Evolutionary conservation across 1,139 yeast species (phyloP).

Genomic region (Magnusiomyces tetraspermus): DNA sequence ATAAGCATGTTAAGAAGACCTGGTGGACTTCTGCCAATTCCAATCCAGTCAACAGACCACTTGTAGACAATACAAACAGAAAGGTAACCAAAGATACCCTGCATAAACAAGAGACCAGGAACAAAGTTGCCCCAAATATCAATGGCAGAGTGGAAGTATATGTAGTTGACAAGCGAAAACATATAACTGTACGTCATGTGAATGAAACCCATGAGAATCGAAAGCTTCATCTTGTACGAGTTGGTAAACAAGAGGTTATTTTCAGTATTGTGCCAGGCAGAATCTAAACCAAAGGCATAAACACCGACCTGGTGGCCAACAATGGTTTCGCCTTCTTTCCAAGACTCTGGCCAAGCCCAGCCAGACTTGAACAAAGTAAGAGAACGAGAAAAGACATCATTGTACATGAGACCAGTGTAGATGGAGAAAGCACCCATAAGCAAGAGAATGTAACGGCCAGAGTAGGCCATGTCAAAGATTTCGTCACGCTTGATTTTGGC

Average conservation of each 20-base stretch:
- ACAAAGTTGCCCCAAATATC: constrained; percentile 89
- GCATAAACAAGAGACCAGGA: constrained; percentile 92
- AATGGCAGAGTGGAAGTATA: constrained; percentile 61
- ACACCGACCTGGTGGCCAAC: constrained; percentile 56
- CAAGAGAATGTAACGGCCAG: constrained; percentile 80
- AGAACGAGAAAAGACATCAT: constrained; percentile 84
- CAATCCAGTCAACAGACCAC: constrained; percentile 92
- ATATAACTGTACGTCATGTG: constrained; percentile 90
- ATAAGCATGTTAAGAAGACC: constrained; percentile 90
- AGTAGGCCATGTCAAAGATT: constrained; percentile 90
- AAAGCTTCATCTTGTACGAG: constrained; percentile 92
- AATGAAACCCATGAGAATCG: constrained; percentile 85
- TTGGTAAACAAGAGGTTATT: constrained; percentile 83
- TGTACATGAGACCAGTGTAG: constrained; percentile 87
- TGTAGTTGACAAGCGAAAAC: constrained; percentile 75
- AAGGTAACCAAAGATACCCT: constrained; percentile 87
- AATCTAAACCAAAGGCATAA: constrained; percentile 82
- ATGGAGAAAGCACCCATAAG: constrained; percentile 91
- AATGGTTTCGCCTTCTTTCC: constrained; percentile 52
- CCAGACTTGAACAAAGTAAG: constrained; percentile 80
- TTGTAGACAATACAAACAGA: constrained; percentile 78
- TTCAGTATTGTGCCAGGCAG: constrained; percentile 98
- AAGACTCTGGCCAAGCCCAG: constrained; percentile 82
- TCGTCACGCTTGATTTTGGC: constrained; percentile 71
- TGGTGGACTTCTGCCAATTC: constrained; percentile 69